These are phyloP conservation scores for Alternaria angustiovoidea DNA, from an alignment of 2,329 filamentous ascomycete species.

Conservation along the genomic window DNA sequence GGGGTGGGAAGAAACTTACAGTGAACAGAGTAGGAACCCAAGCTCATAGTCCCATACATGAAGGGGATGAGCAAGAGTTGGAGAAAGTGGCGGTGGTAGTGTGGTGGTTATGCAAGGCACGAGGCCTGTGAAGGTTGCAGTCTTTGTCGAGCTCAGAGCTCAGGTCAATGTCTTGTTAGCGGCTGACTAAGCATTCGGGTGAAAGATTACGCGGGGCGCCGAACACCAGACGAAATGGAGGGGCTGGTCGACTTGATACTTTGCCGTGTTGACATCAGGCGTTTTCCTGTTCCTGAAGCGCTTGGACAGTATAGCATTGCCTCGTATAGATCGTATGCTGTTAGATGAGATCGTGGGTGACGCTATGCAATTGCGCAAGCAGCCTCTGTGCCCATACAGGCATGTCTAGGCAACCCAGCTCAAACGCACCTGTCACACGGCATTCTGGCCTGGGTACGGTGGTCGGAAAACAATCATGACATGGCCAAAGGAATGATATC, in stretches of 20 bases:
- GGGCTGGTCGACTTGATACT: slow-evolving; percentile 9
- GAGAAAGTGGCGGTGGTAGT: neutral
- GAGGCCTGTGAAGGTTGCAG: slow-evolving; percentile 22
- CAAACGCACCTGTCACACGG: slow-evolving; percentile 11
- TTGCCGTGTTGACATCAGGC: slow-evolving; percentile 7
- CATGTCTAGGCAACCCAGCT: slow-evolving; percentile 8
- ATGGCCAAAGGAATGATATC: neutral
- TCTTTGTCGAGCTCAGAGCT: slow-evolving; percentile 18
- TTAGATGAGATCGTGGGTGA: slow-evolving; percentile 7
- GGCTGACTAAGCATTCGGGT: slow-evolving; percentile 23
- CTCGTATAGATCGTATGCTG: slow-evolving; percentile 3
- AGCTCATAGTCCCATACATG: slow-evolving; percentile 11
- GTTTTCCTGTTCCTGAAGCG: slow-evolving; percentile 36
- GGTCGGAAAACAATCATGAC: neutral
- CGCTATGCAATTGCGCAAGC: slow-evolving; percentile 16
- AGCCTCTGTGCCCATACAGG: slow-evolving; percentile 9
- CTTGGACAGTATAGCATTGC: slow-evolving; percentile 24
- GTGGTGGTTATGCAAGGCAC: slow-evolving; percentile 14
- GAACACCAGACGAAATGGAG: neutral
- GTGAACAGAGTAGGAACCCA: neutral
- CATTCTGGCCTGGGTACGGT: neutral
- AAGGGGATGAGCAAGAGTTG: slow-evolving; percentile 5
- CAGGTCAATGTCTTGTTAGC: slow-evolving; percentile 9
- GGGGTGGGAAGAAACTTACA: slow-evolving; percentile 24
- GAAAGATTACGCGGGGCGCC: slow-evolving; percentile 15